These are phyloP conservation scores for Aspergillus heteromorphus DNA, from an alignment of 495 filamentous ascomycete genomes.

Conservation along the genomic window DNA sequence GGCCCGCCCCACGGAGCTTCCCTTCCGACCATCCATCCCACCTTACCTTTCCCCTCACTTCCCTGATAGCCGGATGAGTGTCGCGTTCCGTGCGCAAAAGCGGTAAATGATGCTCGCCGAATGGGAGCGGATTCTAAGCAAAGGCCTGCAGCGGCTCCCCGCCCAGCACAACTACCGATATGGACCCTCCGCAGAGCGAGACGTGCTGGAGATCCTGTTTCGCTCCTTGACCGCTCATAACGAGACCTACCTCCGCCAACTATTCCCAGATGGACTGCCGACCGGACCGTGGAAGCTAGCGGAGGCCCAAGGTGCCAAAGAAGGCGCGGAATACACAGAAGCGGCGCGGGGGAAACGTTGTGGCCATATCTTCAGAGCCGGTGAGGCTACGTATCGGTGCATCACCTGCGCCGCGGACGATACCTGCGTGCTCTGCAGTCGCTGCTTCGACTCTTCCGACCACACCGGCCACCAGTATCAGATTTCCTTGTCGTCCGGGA, in stretches of 20 bases:
- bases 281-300: conserved; percentile 65
- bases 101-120: conserved; percentile 52
- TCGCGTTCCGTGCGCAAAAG: conserved; percentile 29
- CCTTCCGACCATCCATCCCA: conserved; percentile 2
- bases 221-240: conserved; percentile 72
- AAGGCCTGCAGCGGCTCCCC: conserved; percentile 66
- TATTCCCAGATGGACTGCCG: conserved; percentile 75
- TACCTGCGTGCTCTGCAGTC: conserved; percentile 79
- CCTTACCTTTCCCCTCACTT: background rate
- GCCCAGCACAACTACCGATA: conserved; percentile 65
- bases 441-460: conserved; percentile 92
- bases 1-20: conserved; percentile 12
- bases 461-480: conserved; percentile 90
- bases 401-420: conserved; percentile 86
- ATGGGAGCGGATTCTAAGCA: conserved; percentile 75
- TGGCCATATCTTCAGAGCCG: conserved; percentile 90
- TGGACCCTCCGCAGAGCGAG: conserved; percentile 57
- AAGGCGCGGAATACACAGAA: conserved; percentile 92
- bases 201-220: conserved; percentile 75
- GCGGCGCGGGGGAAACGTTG: conserved; percentile 91
- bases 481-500: conserved; percentile 77
- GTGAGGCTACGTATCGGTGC: conserved; percentile 90
- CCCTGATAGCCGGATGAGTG: conserved; percentile 13
- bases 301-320: conserved; percentile 82
- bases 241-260: conserved; percentile 61